phyloP scores from a whole-genome alignment of 2,329 filamentous ascomycete species.

The Alternaria arbusti region DNA sequence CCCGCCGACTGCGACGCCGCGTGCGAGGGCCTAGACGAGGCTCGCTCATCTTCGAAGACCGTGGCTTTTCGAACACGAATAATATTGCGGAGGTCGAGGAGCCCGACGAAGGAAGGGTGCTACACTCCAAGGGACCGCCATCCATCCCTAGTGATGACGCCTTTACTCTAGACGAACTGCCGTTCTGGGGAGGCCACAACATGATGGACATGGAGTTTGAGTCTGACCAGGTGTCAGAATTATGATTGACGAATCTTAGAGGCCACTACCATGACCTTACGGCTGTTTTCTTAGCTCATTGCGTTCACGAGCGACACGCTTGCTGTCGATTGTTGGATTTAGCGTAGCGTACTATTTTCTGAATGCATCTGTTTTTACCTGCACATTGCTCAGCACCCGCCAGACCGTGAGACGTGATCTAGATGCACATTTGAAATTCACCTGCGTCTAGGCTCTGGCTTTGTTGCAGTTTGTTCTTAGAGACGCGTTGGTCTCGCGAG shows the following conservation, averaged over 20 bases:
- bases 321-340: neutral
- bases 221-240: slow-evolving; percentile 21
- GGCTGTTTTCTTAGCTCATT: neutral
- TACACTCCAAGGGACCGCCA: slow-evolving; percentile 42
- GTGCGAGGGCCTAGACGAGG: slow-evolving; percentile 45
- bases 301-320: slow-evolving; percentile 10
- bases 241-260: neutral
- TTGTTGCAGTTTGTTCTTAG: slow-evolving; percentile 1
- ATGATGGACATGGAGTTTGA: slow-evolving; percentile 36
- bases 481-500: neutral
- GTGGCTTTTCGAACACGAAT: slow-evolving; percentile 45
- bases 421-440: neutral
- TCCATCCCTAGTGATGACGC: slow-evolving; percentile 49
- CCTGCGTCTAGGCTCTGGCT: neutral
- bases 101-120: slow-evolving; percentile 39
- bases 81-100: slow-evolving; percentile 49
- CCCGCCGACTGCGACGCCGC: slow-evolving; percentile 53
- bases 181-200: slow-evolving; percentile 44
- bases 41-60: slow-evolving; percentile 49
- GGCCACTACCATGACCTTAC: neutral
- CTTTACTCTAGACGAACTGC: slow-evolving; percentile 47
- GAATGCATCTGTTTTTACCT: slow-evolving; percentile 9
- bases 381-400: slow-evolving; percentile 2
- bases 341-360: slow-evolving; percentile 1
- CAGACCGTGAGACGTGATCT: neutral